Percentiles rank a stretch among this genome's conserved stretches.
Evolutionary conservation across 148 eudicot genomes (phyloP).

Genomic region (Arbutus unedo): DNA sequence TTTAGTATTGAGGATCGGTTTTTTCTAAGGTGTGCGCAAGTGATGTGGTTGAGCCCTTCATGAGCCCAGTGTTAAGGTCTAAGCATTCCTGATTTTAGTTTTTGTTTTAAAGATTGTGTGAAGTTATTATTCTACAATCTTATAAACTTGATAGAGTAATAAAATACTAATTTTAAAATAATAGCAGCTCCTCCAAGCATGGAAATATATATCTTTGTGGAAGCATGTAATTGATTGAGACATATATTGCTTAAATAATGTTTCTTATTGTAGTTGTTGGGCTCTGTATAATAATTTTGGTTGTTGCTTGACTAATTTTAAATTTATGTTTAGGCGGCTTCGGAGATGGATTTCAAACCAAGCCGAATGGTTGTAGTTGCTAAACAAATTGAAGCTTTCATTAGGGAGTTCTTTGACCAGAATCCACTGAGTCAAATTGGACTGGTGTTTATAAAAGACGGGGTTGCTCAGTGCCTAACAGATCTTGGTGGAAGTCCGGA

Average conservation of each 20-base stretch:
- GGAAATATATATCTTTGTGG: not conserved
- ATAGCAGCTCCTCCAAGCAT: not conserved
- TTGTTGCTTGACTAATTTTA: not conserved
- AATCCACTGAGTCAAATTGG: conserved; percentile 94
- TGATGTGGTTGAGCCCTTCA: not conserved
- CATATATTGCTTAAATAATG: not conserved
- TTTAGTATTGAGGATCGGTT: not conserved
- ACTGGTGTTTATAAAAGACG: conserved; percentile 71
- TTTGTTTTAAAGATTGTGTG: not conserved
- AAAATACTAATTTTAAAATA: not conserved
- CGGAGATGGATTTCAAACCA: conserved; percentile 84
- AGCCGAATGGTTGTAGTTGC: conserved; percentile 85
- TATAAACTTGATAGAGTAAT: not conserved
- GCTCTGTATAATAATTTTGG: not conserved
- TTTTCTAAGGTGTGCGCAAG: not conserved
- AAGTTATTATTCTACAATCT: not conserved
- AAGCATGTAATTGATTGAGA: not conserved
- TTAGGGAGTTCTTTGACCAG: conserved; percentile 95
- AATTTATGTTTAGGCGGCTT: conserved; percentile 61
- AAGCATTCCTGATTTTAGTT: not conserved
- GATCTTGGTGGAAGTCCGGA: conserved; percentile 99
- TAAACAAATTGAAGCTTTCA: conserved; percentile 76
- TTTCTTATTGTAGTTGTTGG: not conserved
- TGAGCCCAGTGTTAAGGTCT: not conserved
- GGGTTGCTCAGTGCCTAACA: conserved; percentile 75